A percentile compares a stretch with the other conserved stretches of the same genome.
Evolutionary conservation across 495 filamentous ascomycete genomes (phyloP).

Genomic region (Monascus purpureus): DNA sequence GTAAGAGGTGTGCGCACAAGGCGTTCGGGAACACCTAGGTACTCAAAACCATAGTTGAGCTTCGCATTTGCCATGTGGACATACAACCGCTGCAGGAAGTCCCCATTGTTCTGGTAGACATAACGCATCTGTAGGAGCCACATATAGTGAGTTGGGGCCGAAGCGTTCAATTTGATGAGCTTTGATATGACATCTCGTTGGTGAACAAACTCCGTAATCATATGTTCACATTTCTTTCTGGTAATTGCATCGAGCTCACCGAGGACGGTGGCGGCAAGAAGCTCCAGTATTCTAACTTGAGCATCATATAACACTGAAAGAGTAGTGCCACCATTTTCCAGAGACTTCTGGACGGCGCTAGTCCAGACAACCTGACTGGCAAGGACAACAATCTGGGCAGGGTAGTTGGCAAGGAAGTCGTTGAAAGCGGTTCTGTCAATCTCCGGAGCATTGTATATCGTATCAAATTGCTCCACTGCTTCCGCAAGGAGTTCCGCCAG

Average conservation of each 20-base stretch:
- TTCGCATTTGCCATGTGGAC: slow-evolving; percentile 96
- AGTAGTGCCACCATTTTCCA: slow-evolving; percentile 53
- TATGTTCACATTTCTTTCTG: slow-evolving; percentile 92
- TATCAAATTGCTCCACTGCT: slow-evolving; percentile 57
- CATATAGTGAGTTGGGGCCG: slow-evolving; percentile 66
- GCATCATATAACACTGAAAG: slow-evolving; percentile 56
- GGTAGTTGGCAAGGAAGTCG: slow-evolving; percentile 65
- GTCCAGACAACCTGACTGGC: slow-evolving; percentile 96
- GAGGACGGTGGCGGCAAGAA: slow-evolving; percentile 80
- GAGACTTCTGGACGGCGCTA: slow-evolving; percentile 56
- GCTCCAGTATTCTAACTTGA: slow-evolving; percentile 63
- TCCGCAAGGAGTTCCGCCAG: slow-evolving; percentile 82
- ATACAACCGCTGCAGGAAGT: slow-evolving; percentile 68
- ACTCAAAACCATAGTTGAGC: slow-evolving; percentile 93
- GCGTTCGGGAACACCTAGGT: slow-evolving; percentile 87
- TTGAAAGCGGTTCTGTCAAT: slow-evolving; percentile 56
- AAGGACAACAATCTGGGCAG: slow-evolving; percentile 89
- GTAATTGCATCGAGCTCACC: slow-evolving; percentile 75
- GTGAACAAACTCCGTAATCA: slow-evolving; percentile 98
- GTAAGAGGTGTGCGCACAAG: slow-evolving; percentile 93
- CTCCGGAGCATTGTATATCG: slow-evolving; percentile 50
- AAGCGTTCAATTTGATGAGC: slow-evolving; percentile 59
- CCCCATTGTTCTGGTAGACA: slow-evolving; percentile 67
- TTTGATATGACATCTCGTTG: slow-evolving; percentile 85
- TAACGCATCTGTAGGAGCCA: slow-evolving; percentile 99